These are phyloP conservation scores for Gamsiella multidivaricata DNA, from an alignment of 192 early-diverging fungal genomes.

Conservation along the genomic window DNA sequence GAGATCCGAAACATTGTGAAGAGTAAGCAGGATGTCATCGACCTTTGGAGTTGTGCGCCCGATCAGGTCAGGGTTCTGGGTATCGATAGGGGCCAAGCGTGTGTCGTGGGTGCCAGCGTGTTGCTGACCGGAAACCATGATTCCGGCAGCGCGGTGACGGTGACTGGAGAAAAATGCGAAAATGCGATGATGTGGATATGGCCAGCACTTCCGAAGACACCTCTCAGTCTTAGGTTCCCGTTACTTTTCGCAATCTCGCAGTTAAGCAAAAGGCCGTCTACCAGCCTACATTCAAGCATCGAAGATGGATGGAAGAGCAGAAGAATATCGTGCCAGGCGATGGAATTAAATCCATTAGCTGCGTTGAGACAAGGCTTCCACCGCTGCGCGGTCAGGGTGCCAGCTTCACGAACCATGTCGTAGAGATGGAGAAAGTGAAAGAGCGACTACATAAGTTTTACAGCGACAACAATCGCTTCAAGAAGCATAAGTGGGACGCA, in stretches of 20 bases:
- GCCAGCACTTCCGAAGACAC: too few relatives aligned
- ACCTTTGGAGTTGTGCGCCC: conserved; percentile 1
- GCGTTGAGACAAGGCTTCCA: conserved; percentile 4
- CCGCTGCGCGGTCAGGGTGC: conserved; percentile 4
- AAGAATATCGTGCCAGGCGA: background rate
- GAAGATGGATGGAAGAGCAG: background rate
- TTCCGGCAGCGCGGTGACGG: too few relatives aligned
- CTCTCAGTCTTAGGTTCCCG: too few relatives aligned
- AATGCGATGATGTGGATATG: too few relatives aligned
- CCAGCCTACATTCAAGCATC: conserved; percentile 14
- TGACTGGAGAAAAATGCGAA: too few relatives aligned
- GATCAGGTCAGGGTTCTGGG: background rate
- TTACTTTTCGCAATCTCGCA: background rate
- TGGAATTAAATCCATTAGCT: background rate
- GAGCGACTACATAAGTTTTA: background rate
- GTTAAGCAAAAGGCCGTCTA: conserved; percentile 14
- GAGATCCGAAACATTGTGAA: too few relatives aligned
- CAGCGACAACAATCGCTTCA: conserved; percentile 11
- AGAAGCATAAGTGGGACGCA: conserved; percentile 5
- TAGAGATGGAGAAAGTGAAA: background rate
- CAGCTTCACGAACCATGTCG: background rate
- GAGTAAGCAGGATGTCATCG: background rate
- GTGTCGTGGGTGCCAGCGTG: background rate
- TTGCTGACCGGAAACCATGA: too few relatives aligned
- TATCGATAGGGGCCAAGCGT: background rate